Base-by-base conservation (phyloP, 2,329 filamentous ascomycete species). In the Xylariaceae sp. region DNA sequence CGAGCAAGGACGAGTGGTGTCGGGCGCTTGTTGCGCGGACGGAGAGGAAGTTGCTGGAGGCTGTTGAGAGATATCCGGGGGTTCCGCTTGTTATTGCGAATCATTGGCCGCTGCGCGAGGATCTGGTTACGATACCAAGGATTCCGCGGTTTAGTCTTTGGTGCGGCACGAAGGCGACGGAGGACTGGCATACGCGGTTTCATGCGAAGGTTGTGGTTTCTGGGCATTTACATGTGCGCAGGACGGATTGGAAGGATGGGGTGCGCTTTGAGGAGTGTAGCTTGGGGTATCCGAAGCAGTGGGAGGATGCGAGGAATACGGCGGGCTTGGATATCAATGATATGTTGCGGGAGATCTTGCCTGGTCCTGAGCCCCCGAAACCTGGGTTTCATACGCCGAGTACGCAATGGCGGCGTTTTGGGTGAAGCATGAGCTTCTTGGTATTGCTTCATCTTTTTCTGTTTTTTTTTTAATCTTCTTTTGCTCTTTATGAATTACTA, bases 201-300 rank as follows among this genome's bases (percentile, higher is more conserved):
- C 59, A 62, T 30, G 72, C 73, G 6, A 71, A 70, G 51, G 74
- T 74, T 5, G 74, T 75, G 2, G 69, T 75, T 2, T 71, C 69
- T 10, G 74, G 74, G 0, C 73, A 75, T 55, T 57, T 75, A 55
- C 74, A 75, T 53, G 67, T 75, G 35, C 72, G 71, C n/a, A 67
- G 74, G 52, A 75, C 74, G 13, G 74, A 75, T 60, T 75, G 74
- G 74, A 70, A 67, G 59, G 72, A 70, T 51, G 72, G 71, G 35
- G 71, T 73, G 2, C 64, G 74, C 30, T 75, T 74, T 54, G 74
- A 75, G 68, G 74, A 75, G 67, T 70, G 68, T 58, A 73, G 71
- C 35, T 56, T 75, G 15, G 74, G 74, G 2, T 75, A 75, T 61
- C 73, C 74, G 30, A 67, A 67, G 51, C 73, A 75, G 65, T 75